A percentile compares a stretch with the other conserved stretches of the same genome.
Evolutionary conservation across 1,284 basidiomycete genomes (phyloP).

Genomic region (Cerrena zonata): DNA sequence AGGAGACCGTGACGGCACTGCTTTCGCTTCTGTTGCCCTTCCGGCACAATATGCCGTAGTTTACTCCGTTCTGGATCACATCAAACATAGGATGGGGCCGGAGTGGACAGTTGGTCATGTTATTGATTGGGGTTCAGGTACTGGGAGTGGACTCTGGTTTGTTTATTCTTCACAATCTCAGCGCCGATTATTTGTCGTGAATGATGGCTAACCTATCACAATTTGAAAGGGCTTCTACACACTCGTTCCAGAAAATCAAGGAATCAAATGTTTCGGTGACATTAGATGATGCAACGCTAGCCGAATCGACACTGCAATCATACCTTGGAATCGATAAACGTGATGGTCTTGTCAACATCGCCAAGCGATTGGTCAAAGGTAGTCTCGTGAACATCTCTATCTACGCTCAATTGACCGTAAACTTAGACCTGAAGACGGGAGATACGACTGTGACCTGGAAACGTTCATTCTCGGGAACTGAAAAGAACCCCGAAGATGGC

Average conservation of each 20-base stretch:
- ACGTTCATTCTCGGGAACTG: slow-evolving; percentile 47
- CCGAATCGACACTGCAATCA: slow-evolving; percentile 46
- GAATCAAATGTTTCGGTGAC: slow-evolving; percentile 15
- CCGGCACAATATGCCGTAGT: slow-evolving; percentile 75
- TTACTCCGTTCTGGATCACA: slow-evolving; percentile 57
- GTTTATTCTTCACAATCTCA: slow-evolving; percentile 15
- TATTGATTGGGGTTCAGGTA: slow-evolving; percentile 72
- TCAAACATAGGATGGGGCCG: slow-evolving; percentile 55
- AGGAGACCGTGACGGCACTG: slow-evolving; percentile 61
- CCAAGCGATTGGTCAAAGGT: slow-evolving; percentile 58
- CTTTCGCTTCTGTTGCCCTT: slow-evolving; percentile 68
- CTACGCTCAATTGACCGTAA: neutral
- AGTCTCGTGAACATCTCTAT: slow-evolving; percentile 28
- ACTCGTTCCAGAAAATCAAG: slow-evolving; percentile 49
- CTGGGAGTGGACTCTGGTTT: slow-evolving; percentile 72
- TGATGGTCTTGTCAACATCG: slow-evolving; percentile 60
- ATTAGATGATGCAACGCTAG: slow-evolving; percentile 34
- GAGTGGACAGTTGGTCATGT: slow-evolving; percentile 54
- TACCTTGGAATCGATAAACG: slow-evolving; percentile 71
- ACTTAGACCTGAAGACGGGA: slow-evolving; percentile 43
- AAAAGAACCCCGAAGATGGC: slow-evolving; percentile 34
- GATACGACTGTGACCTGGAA: slow-evolving; percentile 47
- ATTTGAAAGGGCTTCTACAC: slow-evolving; percentile 52
- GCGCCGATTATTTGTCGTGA: neutral
- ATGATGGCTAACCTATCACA: neutral